Evolutionary conservation across 805 yeast genomes (phyloP).

Genomic region (Komagataella populi): DNA sequence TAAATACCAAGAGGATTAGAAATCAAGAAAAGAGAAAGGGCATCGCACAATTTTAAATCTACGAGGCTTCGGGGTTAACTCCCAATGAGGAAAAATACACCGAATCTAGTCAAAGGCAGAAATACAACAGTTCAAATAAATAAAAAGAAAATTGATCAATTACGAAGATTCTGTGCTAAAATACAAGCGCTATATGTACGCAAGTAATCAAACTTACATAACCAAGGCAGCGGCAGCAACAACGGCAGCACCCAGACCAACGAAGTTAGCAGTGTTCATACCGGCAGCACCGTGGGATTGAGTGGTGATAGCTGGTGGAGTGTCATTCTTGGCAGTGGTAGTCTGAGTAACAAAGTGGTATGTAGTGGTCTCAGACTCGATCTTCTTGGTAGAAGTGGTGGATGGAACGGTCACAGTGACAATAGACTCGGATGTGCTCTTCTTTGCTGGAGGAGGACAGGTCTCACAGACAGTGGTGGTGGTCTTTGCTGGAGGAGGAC

Average conservation of each 20-base stretch:
- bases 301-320: background rate
- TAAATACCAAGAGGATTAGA: no score
- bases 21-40: background rate
- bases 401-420: background rate
- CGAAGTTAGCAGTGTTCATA: background rate
- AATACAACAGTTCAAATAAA: background rate
- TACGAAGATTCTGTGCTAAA: background rate
- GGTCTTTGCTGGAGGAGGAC: background rate
- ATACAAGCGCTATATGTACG: background rate
- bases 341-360: conserved; percentile 1
- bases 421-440: background rate
- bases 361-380: conserved; percentile 2
- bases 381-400: conserved; percentile 7
- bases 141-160: background rate
- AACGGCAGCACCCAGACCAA: background rate
- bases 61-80: background rate
- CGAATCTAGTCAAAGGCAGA: background rate
- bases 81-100: background rate
- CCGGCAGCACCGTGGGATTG: background rate
- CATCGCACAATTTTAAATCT: background rate
- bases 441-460: no score
- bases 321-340: background rate
- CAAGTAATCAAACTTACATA: background rate
- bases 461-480: background rate
- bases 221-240: background rate